phyloP scores from a whole-genome alignment of 1,284 basidiomycete genomes.

The Leccinum solheimii region DNA sequence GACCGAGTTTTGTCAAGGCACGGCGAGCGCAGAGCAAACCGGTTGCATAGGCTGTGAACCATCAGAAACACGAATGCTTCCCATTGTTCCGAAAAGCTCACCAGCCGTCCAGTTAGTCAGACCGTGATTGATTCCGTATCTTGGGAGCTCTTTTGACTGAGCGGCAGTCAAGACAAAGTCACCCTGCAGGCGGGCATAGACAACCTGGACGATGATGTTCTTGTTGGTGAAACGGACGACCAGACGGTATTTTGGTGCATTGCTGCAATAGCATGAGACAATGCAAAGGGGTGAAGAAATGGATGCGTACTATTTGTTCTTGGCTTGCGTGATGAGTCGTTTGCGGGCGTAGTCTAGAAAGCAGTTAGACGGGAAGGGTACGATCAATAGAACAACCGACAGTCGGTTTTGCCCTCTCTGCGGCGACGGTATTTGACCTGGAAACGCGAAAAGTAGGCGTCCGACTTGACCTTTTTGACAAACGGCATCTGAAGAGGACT shows the following conservation, averaged over 20 bases:
- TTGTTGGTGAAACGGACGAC: conserved; percentile 98
- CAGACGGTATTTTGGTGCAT: conserved; percentile 97
- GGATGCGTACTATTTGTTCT: conserved; percentile 94
- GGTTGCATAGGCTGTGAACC: conserved; percentile 85
- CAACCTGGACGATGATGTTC: conserved; percentile 89
- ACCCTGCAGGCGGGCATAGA: conserved; percentile 97
- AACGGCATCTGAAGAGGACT: conserved; percentile 70
- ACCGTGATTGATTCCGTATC: conserved; percentile 98
- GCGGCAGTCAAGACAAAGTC: conserved; percentile 92
- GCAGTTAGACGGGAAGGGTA: conserved; percentile 14
- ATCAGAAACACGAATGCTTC: background rate
- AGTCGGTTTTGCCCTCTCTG: conserved; percentile 98
- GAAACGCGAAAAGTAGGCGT: conserved; percentile 96
- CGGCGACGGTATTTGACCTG: conserved; percentile 96
- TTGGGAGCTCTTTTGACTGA: conserved; percentile 88
- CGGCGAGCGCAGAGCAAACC: conserved; percentile 95
- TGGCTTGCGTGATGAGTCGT: conserved; percentile 94
- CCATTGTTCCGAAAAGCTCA: conserved; percentile 31
- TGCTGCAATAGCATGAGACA: conserved; percentile 45
- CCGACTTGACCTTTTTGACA: conserved; percentile 86
- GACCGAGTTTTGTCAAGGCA: conserved; percentile 92
- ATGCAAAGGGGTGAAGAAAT: background rate
- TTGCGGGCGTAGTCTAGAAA: conserved; percentile 91
- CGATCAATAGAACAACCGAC: conserved; percentile 44
- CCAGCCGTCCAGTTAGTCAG: conserved; percentile 98